Percentiles rank a stretch among this genome's conserved stretches.
phyloP scores from a whole-genome alignment of 164 flowering plant genomes.

The Kalanchoe fedtschenkoi region DNA sequence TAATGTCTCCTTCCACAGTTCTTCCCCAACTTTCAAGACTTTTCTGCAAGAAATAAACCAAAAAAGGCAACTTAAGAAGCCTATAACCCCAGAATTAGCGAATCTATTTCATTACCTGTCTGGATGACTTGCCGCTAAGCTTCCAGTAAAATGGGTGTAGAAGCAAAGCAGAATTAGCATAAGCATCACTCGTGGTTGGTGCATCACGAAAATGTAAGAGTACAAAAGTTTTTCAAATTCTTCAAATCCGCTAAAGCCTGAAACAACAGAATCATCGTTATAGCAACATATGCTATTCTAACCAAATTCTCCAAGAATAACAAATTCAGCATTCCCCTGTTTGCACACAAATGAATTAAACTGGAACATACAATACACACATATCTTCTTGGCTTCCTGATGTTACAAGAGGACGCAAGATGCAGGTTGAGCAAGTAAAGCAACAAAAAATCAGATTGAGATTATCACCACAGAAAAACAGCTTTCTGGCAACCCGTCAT shows the following conservation, averaged over 20 bases:
- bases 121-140: neutral
- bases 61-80: neutral
- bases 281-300: neutral
- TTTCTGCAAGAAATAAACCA: conserved; percentile 13
- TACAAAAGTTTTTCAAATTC: neutral
- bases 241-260: neutral
- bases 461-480: too few species aligned
- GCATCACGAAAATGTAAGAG: neutral
- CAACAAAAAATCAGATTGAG: too few species aligned
- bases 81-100: neutral
- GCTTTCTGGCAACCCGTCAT: too few species aligned
- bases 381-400: too few species aligned
- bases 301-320: too few species aligned
- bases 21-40: conserved; percentile 58
- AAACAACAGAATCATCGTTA: neutral
- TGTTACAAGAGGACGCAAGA: too few species aligned
- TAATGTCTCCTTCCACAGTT: conserved; percentile 50
- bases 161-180: neutral
- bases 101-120: neutral
- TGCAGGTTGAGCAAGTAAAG: too few species aligned
- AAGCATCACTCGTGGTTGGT: neutral
- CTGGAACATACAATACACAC: too few species aligned
- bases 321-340: too few species aligned
- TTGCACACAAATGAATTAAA: too few species aligned
- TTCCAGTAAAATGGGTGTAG: neutral